Conservation (phyloP, 2,329 filamentous ascomycete genomes). For the Triangularia setosa region DNA sequence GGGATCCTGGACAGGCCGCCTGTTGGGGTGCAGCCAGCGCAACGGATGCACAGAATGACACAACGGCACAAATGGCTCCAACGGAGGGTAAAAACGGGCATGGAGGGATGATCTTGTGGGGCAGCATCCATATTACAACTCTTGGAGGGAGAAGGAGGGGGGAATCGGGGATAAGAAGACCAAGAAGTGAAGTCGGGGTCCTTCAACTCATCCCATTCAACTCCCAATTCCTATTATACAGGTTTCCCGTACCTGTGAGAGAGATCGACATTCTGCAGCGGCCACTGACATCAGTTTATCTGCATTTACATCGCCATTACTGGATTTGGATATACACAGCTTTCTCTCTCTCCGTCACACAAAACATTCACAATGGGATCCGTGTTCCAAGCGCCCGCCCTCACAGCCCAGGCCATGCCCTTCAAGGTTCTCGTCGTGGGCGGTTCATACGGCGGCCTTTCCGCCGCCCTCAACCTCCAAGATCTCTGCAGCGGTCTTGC, state of each 20-base stretch:
- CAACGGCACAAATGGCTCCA: neutral
- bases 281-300: neutral
- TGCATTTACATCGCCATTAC: neutral
- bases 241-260: neutral
- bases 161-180: neutral
- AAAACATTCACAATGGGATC: constrained; percentile 20
- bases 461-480: constrained; percentile 62
- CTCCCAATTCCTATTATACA: neutral
- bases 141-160: neutral
- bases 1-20: neutral
- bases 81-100: neutral
- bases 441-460: constrained; percentile 69
- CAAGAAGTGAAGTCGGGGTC: neutral
- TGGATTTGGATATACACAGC: neutral
- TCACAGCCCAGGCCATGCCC: constrained; percentile 24
- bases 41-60: neutral
- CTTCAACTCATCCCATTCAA: neutral
- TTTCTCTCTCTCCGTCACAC: neutral
- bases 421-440: constrained; percentile 64
- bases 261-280: neutral
- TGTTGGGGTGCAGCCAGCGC: neutral
- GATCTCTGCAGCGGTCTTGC: constrained; percentile 58
- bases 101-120: neutral
- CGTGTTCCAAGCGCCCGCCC: constrained; percentile 3
- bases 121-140: neutral